phyloP scores from a whole-genome alignment of 768 basidiomycete species.

The Lyophyllum shimeji region DNA sequence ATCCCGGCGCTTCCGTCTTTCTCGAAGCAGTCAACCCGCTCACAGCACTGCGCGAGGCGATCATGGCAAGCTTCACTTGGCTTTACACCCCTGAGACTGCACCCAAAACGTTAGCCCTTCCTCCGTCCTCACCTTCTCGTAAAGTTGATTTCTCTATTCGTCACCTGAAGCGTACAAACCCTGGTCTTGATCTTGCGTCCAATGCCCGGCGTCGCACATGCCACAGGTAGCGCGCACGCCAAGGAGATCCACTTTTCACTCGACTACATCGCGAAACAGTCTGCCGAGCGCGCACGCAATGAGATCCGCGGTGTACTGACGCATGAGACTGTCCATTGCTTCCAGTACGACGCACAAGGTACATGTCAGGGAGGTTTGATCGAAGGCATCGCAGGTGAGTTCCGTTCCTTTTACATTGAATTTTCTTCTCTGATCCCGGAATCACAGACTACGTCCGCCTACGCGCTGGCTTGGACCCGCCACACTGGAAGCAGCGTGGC shows the following conservation, averaged over 20 bases:
- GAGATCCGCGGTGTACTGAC: slow-evolving; percentile 72
- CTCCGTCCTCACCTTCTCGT: background rate
- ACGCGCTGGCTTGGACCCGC: slow-evolving; percentile 55
- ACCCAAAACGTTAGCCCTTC: slow-evolving; percentile 34
- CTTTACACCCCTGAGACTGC: slow-evolving; percentile 38
- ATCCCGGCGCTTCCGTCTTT: slow-evolving; percentile 59
- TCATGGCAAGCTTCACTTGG: slow-evolving; percentile 48
- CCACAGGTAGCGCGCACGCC: slow-evolving; percentile 48
- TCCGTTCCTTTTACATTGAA: background rate
- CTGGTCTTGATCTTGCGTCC: slow-evolving; percentile 60
- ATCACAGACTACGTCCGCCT: slow-evolving; percentile 71
- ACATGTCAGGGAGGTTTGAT: slow-evolving; percentile 70
- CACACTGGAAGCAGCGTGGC: slow-evolving; percentile 61
- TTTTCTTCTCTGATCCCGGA: background rate
- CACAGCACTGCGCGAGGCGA: slow-evolving; percentile 39
- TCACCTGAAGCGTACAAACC: slow-evolving; percentile 42
- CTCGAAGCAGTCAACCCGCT: slow-evolving; percentile 47
- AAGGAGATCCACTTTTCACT: slow-evolving; percentile 80
- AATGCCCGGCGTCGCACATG: slow-evolving; percentile 73
- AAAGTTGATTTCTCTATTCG: background rate
- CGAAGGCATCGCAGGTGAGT: slow-evolving; percentile 76
- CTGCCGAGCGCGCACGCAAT: slow-evolving; percentile 40
- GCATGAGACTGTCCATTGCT: slow-evolving; percentile 82
- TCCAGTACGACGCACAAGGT: slow-evolving; percentile 62
- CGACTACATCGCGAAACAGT: slow-evolving; percentile 56